phyloP scores from a whole-genome alignment of 768 basidiomycete genomes.

The Tricholoma matsutake region DNA sequence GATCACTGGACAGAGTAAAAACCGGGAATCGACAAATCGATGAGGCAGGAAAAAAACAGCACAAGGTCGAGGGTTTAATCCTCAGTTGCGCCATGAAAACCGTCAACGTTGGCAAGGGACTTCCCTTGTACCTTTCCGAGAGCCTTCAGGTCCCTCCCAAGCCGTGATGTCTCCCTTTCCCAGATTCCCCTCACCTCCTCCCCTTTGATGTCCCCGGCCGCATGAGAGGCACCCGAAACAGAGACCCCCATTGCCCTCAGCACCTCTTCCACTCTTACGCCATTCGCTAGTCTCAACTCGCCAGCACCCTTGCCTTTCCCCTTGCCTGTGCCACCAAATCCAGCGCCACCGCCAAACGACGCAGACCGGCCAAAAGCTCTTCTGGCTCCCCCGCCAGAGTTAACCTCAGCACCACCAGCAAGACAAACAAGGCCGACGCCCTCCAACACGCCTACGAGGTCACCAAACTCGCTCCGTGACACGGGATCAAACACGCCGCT shows the following conservation, averaged over 20 bases:
- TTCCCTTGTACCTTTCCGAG: slow-evolving; percentile 17
- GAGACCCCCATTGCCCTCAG: slow-evolving; percentile 64
- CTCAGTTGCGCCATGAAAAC: slow-evolving; percentile 19
- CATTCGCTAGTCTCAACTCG: slow-evolving; percentile 57
- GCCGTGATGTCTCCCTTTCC: slow-evolving; percentile 45
- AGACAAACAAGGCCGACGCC: slow-evolving; percentile 53
- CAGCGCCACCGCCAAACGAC: slow-evolving; percentile 48
- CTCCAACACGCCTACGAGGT: slow-evolving; percentile 70
- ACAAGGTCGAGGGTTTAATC: slow-evolving; percentile 8
- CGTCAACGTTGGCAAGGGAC: slow-evolving; percentile 6
- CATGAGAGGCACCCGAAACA: slow-evolving; percentile 18
- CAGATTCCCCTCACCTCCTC: slow-evolving; percentile 55
- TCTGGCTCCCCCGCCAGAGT: slow-evolving; percentile 31
- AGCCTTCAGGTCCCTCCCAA: slow-evolving; percentile 43
- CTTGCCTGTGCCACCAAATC: slow-evolving; percentile 33
- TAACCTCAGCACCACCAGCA: slow-evolving; percentile 8
- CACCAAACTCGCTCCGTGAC: slow-evolving; percentile 73
- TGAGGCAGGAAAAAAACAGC: slow-evolving; percentile 3
- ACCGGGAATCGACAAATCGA: slow-evolving; percentile 1
- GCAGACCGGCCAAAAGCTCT: slow-evolving; percentile 53
- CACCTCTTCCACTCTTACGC: slow-evolving; percentile 65
- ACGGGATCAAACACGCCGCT: slow-evolving; percentile 58
- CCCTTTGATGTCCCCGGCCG: slow-evolving; percentile 36
- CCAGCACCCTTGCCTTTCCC: slow-evolving; percentile 36
- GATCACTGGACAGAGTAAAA: background rate